Conservation (phyloP, 2,329 filamentous ascomycete genomes). For the Alternaria brassicae region DNA sequence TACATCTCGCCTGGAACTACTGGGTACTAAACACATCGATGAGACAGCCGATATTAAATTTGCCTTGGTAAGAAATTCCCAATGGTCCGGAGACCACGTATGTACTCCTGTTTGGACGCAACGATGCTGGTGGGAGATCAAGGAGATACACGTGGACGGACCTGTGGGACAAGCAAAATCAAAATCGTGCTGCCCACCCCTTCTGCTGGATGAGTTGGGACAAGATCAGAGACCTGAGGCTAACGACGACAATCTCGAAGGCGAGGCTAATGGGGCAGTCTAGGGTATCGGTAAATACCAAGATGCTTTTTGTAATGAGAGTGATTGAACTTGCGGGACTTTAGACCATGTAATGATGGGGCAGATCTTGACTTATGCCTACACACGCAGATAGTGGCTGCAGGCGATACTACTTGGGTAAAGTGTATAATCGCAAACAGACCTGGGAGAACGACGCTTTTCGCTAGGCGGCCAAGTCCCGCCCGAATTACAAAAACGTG, state of each 20-base stretch:
- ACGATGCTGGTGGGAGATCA: neutral
- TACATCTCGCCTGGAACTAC: neutral
- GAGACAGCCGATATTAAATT: neutral
- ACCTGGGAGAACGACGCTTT: conserved; percentile 25
- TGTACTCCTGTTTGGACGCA: neutral
- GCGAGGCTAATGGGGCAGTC: conserved; percentile 24
- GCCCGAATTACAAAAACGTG: conserved; percentile 42
- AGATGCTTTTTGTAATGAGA: conserved; percentile 21
- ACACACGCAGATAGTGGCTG: conserved; percentile 43
- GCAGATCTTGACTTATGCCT: no score
- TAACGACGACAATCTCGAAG: conserved; percentile 37
- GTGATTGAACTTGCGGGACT: no score
- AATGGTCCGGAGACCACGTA: neutral
- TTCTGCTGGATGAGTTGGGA: conserved; percentile 5
- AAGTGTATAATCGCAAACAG: conserved; percentile 22
- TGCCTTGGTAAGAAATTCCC: neutral
- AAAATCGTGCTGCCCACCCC: neutral
- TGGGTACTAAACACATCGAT: neutral
- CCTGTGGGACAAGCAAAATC: neutral
- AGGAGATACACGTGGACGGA: neutral
- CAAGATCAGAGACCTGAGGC: conserved; percentile 27
- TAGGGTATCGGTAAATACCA: conserved; percentile 16
- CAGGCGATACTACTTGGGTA: conserved; percentile 43
- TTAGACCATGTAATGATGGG: no score
- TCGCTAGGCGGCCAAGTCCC: conserved; percentile 25